Percentiles rank a stretch among this genome's conserved stretches.
phyloP scores from a whole-genome alignment of 768 basidiomycete genomes.

The Suillus decipiens region DNA sequence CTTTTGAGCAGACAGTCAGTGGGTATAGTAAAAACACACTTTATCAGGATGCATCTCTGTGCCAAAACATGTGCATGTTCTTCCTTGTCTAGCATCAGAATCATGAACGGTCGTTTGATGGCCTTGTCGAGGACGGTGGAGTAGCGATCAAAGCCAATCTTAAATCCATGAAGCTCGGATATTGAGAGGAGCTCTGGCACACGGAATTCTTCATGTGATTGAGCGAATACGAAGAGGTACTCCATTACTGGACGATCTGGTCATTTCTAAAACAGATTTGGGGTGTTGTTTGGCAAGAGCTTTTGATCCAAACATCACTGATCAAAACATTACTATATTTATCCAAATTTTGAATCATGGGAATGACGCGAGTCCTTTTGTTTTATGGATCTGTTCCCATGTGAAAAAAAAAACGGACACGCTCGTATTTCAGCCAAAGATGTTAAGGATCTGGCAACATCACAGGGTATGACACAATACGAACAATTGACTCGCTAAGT shows the following conservation, averaged over 20 bases:
- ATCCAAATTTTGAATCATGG: too few species aligned
- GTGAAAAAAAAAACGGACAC: too few species aligned
- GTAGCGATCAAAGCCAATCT: conserved; percentile 46
- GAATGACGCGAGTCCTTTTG: too few species aligned
- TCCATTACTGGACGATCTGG: conserved; percentile 21
- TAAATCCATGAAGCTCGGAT: conserved; percentile 71
- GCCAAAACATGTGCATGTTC: conserved; percentile 76
- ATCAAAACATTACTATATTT: background rate
- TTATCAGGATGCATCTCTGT: conserved; percentile 78
- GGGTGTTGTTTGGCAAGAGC: conserved; percentile 18
- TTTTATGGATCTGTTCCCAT: too few species aligned
- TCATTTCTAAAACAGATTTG: conserved; percentile 7
- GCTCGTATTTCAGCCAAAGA: too few species aligned
- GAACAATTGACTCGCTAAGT: too few species aligned
- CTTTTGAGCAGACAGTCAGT: background rate
- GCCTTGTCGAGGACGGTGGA: conserved; percentile 46
- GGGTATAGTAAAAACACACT: conserved; percentile 46
- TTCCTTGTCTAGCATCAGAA: conserved; percentile 67
- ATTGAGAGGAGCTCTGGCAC: conserved; percentile 81
- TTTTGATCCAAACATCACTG: conserved; percentile 6
- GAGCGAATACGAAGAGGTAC: conserved; percentile 78
- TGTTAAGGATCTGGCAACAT: too few species aligned
- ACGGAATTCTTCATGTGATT: conserved; percentile 79
- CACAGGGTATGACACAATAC: too few species aligned
- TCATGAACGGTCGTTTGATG: conserved; percentile 67